Conservation (phyloP, 2,329 filamentous ascomycete genomes). For the Colletotrichum australisinense region DNA sequence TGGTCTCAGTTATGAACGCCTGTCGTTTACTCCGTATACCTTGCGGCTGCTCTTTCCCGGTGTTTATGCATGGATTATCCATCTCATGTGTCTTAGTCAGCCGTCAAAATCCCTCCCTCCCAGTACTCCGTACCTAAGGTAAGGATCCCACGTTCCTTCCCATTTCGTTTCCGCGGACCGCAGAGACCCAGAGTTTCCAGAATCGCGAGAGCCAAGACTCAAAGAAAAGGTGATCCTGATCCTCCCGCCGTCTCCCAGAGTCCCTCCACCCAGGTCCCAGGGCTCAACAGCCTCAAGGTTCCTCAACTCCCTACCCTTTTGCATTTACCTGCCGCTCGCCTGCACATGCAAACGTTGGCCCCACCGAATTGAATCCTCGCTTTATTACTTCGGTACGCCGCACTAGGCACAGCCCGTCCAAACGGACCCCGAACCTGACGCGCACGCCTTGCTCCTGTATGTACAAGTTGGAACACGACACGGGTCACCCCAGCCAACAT, state of each 20-base stretch:
- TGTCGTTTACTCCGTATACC: neutral
- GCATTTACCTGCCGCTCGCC: constrained; percentile 7
- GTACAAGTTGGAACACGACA: constrained; percentile 11
- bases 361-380: neutral
- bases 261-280: no score
- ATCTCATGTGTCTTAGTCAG: neutral
- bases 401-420: constrained; percentile 23
- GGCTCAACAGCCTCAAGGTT: neutral
- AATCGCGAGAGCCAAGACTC: neutral
- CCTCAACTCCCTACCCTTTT: neutral
- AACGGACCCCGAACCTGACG: constrained; percentile 25
- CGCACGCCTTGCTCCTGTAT: constrained; percentile 9
- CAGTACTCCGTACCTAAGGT: no score
- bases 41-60: neutral
- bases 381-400: constrained; percentile 21
- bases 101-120: neutral
- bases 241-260: neutral
- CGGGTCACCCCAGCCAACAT: neutral
- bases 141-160: no score
- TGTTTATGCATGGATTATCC: constrained; percentile 7
- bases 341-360: constrained; percentile 1
- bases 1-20: constrained; percentile 22
- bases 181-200: neutral
- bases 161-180: neutral
- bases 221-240: neutral